Evolutionary conservation across 2,329 filamentous ascomycete species (phyloP), one percentile per base, ranked within the genome.

Genomic region (Fusarium brevicatenulatum): DNA sequence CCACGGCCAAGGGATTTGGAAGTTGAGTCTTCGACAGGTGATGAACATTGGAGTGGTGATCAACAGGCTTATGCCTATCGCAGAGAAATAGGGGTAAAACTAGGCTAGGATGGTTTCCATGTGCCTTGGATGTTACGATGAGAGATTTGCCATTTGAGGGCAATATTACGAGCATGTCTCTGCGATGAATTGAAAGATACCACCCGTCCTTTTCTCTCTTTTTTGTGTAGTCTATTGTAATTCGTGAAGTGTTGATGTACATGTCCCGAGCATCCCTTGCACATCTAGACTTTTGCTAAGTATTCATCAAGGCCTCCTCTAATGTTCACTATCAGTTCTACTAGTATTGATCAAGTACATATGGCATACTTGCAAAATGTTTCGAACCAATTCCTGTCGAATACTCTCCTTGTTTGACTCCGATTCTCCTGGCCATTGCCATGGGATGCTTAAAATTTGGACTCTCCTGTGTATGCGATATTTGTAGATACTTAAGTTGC

Each of bases 151-250:
- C 62, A 63, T 63, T 37, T 73, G 62, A 47, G 46, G 69, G 44
- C 70, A 44, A 73, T 71, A 73, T 44, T 63, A 60, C 19, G 37
- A 73, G 57, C 55, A 68, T 58, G 55, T 58, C 71, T 71, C 62
- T 68, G 61, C 58, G 62, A 68, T 68, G 30, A 70, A 69, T 72
- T 44, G 23, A 62, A 49, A 46, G 37, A 72, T 47, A 11, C 43
- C 56, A 39, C 36, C 46, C 25, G 21, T 30, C n/a, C 7, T 19
- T 32, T 25, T 30, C 16, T 11, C 15, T 5, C n/a, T n/a, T 23
- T 23, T 23, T 39, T 28, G 37, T 3, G 43, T 11, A 36, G 16
- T 23, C 16, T 49, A 3, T 10, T 25, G 30, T 10, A 28, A 11
- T 39, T 9, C 23, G 47, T 58, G 19, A 39, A 34, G 21, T 47